phyloP scores from a whole-genome alignment of 306 rosid genomes.

The Acacia melanoxylon region DNA sequence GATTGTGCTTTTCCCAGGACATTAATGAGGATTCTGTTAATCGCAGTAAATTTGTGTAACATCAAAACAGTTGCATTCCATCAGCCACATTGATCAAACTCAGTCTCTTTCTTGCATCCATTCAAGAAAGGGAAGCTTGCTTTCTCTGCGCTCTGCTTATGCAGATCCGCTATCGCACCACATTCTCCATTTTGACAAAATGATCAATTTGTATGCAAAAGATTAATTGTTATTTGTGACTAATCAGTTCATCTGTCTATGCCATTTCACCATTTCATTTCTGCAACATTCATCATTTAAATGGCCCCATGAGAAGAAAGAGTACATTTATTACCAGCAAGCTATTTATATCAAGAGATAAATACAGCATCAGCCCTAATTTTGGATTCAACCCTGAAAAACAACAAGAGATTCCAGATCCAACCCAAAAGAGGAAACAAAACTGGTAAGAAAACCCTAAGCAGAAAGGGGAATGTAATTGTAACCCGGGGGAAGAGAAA shows the following conservation, averaged over 20 bases:
- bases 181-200: background rate
- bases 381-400: constrained; percentile 44
- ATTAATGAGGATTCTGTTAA: constrained; percentile 36
- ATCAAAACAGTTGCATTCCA: constrained; percentile 21
- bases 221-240: background rate
- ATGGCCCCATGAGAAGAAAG: background rate
- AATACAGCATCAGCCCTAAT: constrained; percentile 37
- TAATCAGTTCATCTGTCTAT: background rate
- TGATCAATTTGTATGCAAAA: background rate
- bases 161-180: constrained; percentile 4
- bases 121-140: constrained; percentile 29
- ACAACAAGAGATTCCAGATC: constrained; percentile 64
- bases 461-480: constrained; percentile 12
- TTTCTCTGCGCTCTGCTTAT: constrained; percentile 29
- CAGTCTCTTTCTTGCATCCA: background rate
- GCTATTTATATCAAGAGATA: constrained; percentile 38
- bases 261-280: background rate
- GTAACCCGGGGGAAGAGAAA: background rate
- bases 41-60: constrained; percentile 25
- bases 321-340: constrained; percentile 43
- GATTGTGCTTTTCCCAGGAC: constrained; percentile 44
- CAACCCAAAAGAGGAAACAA: constrained; percentile 31
- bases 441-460: constrained; percentile 20
- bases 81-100: constrained; percentile 18
- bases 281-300: constrained; percentile 1